Percentiles rank a stretch among this genome's conserved stretches.
Conservation (phyloP, 2,329 filamentous ascomycete genomes). For the Cytospora paraplurivora region DNA sequence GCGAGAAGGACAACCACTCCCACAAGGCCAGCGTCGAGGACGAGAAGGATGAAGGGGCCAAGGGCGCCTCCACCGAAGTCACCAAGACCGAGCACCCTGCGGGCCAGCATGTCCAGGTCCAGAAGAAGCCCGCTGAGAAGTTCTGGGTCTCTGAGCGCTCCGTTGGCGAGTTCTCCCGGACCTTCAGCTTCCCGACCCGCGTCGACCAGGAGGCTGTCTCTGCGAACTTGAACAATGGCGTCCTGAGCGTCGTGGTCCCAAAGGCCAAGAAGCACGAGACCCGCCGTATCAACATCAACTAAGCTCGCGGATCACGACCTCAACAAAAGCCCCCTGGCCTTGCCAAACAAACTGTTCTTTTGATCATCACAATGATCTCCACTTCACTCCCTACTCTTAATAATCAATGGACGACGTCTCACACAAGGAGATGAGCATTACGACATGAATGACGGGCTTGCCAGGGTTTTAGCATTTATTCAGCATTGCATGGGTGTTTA, state of each 20-base stretch:
- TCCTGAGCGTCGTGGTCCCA: conserved; percentile 65
- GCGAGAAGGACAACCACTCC: conserved; percentile 38
- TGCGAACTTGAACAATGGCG: conserved; percentile 65
- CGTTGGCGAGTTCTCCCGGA: conserved; percentile 67
- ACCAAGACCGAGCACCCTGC: conserved; percentile 23
- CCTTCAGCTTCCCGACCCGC: conserved; percentile 66
- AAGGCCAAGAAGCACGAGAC: conserved; percentile 64
- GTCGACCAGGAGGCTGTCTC: conserved; percentile 64
- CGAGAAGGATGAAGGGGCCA: conserved; percentile 45
- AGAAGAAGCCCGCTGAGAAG: conserved; percentile 38
- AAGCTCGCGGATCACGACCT: conserved; percentile 31
- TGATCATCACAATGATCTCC: neutral
- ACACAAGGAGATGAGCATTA: neutral
- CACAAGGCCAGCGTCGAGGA: conserved; percentile 69
- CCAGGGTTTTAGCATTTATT: neutral
- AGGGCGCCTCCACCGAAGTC: conserved; percentile 36
- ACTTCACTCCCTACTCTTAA: neutral
- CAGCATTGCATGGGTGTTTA: neutral
- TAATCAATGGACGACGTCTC: neutral
- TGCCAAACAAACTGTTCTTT: neutral
- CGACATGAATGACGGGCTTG: conserved; percentile 6
- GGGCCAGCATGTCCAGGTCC: conserved; percentile 27
- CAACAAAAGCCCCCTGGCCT: neutral
- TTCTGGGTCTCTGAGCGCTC: conserved; percentile 73
- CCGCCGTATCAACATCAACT: conserved; percentile 58